phyloP scores from a whole-genome alignment of 805 yeast species.

The Yamadazyma insecticola region DNA sequence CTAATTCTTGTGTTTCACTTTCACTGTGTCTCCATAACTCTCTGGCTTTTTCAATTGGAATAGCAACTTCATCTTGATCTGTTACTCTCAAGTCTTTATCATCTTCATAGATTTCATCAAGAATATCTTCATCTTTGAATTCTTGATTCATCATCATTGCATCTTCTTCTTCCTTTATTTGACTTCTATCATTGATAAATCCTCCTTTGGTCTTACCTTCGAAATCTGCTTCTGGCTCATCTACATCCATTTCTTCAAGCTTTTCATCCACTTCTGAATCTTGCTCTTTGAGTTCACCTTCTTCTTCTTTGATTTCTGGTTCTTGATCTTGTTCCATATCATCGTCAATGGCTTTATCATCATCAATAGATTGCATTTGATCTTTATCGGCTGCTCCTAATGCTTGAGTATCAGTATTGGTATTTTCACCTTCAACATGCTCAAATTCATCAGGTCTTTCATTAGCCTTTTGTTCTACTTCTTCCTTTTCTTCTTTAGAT shows the following conservation, averaged over 20 bases:
- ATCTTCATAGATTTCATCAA: slow-evolving; percentile 12
- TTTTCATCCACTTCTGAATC: slow-evolving; percentile 27
- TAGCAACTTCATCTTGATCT: slow-evolving; percentile 33
- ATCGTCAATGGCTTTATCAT: slow-evolving; percentile 79
- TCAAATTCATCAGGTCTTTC: slow-evolving; percentile 83
- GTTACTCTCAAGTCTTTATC: slow-evolving; percentile 16
- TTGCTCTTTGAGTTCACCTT: slow-evolving; percentile 20
- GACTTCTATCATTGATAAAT: slow-evolving; percentile 43
- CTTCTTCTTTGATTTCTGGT: slow-evolving; percentile 24
- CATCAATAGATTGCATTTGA: slow-evolving; percentile 70
- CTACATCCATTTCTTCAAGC: slow-evolving; percentile 22
- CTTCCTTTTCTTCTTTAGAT: slow-evolving; percentile 44
- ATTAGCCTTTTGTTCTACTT: slow-evolving; percentile 49
- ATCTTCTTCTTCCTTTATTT: slow-evolving; percentile 27
- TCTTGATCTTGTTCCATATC: slow-evolving; percentile 34
- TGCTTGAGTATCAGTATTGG: slow-evolving; percentile 83
- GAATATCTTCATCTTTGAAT: slow-evolving; percentile 15
- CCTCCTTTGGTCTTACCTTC: slow-evolving; percentile 50
- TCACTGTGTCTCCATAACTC: slow-evolving; percentile 82
- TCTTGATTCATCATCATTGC: slow-evolving; percentile 16
- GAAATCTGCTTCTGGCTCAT: slow-evolving; percentile 39
- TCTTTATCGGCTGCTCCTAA: slow-evolving; percentile 85
- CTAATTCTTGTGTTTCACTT: slow-evolving; percentile 77
- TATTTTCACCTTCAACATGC: slow-evolving; percentile 74
- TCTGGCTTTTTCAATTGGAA: slow-evolving; percentile 62